phyloP scores from a whole-genome alignment of 1,284 basidiomycete species.

The Trichosporon sp. region DNA sequence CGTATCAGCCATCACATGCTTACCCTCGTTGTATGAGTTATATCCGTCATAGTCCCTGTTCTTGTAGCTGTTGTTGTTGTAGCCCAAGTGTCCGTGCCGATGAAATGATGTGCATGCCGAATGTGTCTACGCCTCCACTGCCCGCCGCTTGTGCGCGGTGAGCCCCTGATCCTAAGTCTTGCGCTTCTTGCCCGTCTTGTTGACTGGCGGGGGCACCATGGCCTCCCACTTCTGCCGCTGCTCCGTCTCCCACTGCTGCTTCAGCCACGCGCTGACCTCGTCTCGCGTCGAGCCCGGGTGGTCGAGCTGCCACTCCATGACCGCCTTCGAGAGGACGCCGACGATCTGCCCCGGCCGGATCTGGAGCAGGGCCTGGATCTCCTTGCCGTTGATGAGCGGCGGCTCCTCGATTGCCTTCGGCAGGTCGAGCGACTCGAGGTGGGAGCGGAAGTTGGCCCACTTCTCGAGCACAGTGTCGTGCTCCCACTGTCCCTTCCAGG shows the following conservation, averaged over 20 bases:
- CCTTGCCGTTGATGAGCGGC: slow-evolving; percentile 74
- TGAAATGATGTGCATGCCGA: slow-evolving; percentile 16
- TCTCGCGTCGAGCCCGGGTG: slow-evolving; percentile 68
- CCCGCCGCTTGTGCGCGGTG: slow-evolving; percentile 18
- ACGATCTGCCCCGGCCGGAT: slow-evolving; percentile 71
- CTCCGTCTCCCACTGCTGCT: slow-evolving; percentile 42
- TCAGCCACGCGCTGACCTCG: slow-evolving; percentile 71
- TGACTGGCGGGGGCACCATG: slow-evolving; percentile 20
- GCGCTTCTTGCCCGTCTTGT: slow-evolving; percentile 26
- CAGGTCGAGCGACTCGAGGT: slow-evolving; percentile 67
- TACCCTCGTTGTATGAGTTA: not conserved
- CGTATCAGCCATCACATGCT: not conserved
- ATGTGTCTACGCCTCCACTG: not conserved
- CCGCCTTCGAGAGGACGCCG: slow-evolving; percentile 64
- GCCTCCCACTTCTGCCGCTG: slow-evolving; percentile 28
- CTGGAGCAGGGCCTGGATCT: slow-evolving; percentile 64
- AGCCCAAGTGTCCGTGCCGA: not conserved
- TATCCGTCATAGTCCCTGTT: not conserved
- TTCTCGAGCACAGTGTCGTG: slow-evolving; percentile 61
- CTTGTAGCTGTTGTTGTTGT: not conserved
- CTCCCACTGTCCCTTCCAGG: slow-evolving; percentile 61
- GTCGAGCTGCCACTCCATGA: slow-evolving; percentile 80
- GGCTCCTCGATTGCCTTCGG: slow-evolving; percentile 66
- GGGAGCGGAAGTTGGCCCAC: slow-evolving; percentile 68
- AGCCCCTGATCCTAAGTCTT: slow-evolving; percentile 22